Evolutionary conservation across 2,329 filamentous ascomycete genomes (phyloP), one percentile per base, ranked within the genome.

Genomic region (Phaeosphaeria sp.): DNA sequence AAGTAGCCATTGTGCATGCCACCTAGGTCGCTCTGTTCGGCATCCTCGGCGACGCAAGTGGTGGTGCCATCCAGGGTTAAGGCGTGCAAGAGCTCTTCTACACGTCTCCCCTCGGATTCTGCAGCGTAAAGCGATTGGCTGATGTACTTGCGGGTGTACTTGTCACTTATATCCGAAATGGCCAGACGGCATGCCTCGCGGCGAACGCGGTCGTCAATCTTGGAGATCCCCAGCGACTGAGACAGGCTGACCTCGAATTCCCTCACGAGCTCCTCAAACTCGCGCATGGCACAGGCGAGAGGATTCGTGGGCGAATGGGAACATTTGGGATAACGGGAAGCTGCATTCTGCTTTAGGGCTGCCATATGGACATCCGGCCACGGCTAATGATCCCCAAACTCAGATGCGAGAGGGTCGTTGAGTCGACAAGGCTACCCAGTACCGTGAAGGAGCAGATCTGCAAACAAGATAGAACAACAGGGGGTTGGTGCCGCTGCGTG

Each of bases 1-100:
- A 76, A 76, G 64, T 76, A 67, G 66, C 73, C 73, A 54, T 71
- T 66, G 64, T 72, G 67, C 52, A 75, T 65, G 58, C 53, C 60
- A 50, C 62, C 63, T 50, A 72, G 59, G 44, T 7, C 11, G 41
- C 20, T 21, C 11, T 43, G n/a, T 7, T 43, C 41, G 41, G 17
- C 41, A 15, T 43, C 58, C 46, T 63, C 56, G 50, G 52, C 47
- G 36, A 54, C 53, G 21, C 59, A 52, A 46, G 49, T 55, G 36
- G 51, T 46, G 27, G 30, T 41, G 25, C 22, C 47, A 36, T 27
- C 23, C 47, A 65, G 60, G 21, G 64, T 50, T 9, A 61, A 55
- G 52, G 15, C 54, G 51, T 66, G 69, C 57, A 76, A 58, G 25
- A 67, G 71, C 54, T 74, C 71, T 51, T 76, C 72, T 58, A 68